A percentile compares a stretch with the other conserved stretches of the same genome.
Conservation (phyloP, 2,329 filamentous ascomycete genomes). For the Gnomoniopsis smithogilvyi region DNA sequence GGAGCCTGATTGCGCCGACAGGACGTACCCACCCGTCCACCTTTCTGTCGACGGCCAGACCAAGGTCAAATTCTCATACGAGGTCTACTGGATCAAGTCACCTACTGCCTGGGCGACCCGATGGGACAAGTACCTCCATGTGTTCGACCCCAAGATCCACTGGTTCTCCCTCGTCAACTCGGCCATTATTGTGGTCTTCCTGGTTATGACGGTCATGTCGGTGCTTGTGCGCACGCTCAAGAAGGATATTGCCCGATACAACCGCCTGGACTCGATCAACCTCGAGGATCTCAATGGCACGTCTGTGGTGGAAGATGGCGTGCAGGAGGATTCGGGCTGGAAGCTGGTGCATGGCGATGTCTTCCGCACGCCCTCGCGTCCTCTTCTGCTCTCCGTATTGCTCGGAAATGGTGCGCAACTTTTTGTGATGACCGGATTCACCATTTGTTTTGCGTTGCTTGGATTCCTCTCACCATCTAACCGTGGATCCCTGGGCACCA, state of each 20-base stretch:
- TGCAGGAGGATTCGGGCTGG: constrained; percentile 98
- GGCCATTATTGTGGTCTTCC: constrained; percentile 87
- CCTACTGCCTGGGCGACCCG: constrained; percentile 89
- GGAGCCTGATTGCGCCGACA: constrained; percentile 61
- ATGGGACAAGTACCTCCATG: constrained; percentile 98
- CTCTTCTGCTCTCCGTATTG: constrained; percentile 80
- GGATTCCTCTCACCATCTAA: constrained; percentile 96
- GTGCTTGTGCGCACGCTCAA: constrained; percentile 82
- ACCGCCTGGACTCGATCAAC: constrained; percentile 86
- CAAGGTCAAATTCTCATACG: constrained; percentile 83
- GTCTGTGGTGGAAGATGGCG: constrained; percentile 79
- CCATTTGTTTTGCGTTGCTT: constrained; percentile 87
- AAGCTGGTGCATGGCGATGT: constrained; percentile 97
- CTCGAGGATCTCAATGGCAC: constrained; percentile 85
- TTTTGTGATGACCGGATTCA: constrained; percentile 95
- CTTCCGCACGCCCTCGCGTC: constrained; percentile 81
- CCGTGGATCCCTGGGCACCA: constrained; percentile 87
- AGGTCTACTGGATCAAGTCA: constrained; percentile 83
- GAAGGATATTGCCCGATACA: constrained; percentile 96
- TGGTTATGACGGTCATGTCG: constrained; percentile 89
- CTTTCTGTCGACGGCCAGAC: constrained; percentile 58
- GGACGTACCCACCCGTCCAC: constrained; percentile 51
- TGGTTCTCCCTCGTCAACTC: constrained; percentile 99
- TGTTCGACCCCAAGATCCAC: constrained; percentile 96
- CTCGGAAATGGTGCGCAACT: constrained; percentile 93